Evolutionary conservation across 331 rosid genomes (phyloP).

Genomic region (Phaseolus coccineus): DNA sequence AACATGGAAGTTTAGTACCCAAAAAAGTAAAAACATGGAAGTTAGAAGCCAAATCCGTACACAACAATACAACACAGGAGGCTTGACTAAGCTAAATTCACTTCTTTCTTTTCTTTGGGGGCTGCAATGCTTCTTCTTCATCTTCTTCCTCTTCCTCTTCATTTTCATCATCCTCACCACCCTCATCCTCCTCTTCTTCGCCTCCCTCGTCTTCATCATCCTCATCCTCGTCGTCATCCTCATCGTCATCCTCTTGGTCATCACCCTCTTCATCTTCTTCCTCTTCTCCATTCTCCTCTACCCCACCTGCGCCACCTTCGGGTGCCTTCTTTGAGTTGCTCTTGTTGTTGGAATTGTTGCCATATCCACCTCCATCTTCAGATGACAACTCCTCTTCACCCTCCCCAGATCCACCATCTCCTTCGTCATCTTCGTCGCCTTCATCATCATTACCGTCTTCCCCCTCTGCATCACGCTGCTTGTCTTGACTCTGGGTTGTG

Average conservation of each 20-base stretch:
- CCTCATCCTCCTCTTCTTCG: conserved; percentile 64
- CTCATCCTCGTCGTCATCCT: conserved; percentile 36
- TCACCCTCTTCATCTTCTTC: conserved; percentile 69
- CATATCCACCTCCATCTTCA: conserved; percentile 73
- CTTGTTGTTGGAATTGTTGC: conserved; percentile 70
- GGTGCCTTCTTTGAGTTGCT: conserved; percentile 75
- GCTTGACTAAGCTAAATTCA: conserved; percentile 47
- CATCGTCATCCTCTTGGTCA: conserved; percentile 46
- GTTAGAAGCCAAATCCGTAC: conserved; percentile 57
- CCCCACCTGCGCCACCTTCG: conserved; percentile 64
- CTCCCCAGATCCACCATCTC: conserved; percentile 69
- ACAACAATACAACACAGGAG: conserved; percentile 52
- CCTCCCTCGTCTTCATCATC: conserved; percentile 55
- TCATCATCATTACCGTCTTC: conserved; percentile 65
- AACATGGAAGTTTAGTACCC: conserved; percentile 49
- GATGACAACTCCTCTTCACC: conserved; percentile 89
- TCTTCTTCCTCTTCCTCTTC: conserved; percentile 67
- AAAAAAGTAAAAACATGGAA: conserved; percentile 44
- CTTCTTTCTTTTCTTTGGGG: conserved; percentile 98
- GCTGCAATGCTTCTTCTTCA: conserved; percentile 93
- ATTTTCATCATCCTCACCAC: conserved; percentile 53
- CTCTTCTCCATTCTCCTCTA: conserved; percentile 70
- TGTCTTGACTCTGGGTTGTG: conserved; percentile 45
- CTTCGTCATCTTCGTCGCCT: conserved; percentile 66
- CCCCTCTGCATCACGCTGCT: conserved; percentile 71